phyloP scores from a whole-genome alignment of 345 rosid species.

The Rhodomyrtus tomentosa region DNA sequence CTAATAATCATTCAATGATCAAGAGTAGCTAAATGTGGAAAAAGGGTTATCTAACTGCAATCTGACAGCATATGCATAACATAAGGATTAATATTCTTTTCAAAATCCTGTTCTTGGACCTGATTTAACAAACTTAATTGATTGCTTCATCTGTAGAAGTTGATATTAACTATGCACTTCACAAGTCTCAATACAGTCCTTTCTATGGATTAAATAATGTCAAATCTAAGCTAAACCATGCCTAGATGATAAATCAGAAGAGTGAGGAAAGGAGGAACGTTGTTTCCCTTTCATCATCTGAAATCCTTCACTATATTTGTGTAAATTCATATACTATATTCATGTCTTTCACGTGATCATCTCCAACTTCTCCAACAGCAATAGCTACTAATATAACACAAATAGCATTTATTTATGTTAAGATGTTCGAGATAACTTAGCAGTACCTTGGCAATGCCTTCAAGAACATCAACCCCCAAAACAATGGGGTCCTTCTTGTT shows the following conservation, averaged over 20 bases:
- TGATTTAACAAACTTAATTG: neutral
- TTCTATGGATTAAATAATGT: neutral
- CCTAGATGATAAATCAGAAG: neutral
- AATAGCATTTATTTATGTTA: neutral
- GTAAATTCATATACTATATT: neutral
- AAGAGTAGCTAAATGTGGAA: neutral
- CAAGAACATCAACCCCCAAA: slow-evolving; percentile 74
- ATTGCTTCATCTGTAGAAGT: neutral
- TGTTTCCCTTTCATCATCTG: neutral
- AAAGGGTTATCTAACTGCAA: neutral
- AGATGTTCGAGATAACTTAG: neutral
- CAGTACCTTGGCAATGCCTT: slow-evolving; percentile 67
- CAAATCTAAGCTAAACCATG: neutral
- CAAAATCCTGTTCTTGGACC: neutral
- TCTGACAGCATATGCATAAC: neutral
- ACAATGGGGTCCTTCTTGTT: slow-evolving; percentile 86
- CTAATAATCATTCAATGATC: neutral
- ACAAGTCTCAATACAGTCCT: neutral
- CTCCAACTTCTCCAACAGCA: neutral
- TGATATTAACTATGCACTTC: neutral
- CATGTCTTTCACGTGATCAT: neutral
- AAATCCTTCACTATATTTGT: neutral
- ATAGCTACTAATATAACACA: neutral
- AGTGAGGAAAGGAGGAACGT: neutral
- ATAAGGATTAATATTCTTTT: neutral